Percentiles rank a stretch among this genome's conserved stretches.
Evolutionary conservation across 176 grass and related monocot species (phyloP).

Genomic region (Musa acuminata): DNA sequence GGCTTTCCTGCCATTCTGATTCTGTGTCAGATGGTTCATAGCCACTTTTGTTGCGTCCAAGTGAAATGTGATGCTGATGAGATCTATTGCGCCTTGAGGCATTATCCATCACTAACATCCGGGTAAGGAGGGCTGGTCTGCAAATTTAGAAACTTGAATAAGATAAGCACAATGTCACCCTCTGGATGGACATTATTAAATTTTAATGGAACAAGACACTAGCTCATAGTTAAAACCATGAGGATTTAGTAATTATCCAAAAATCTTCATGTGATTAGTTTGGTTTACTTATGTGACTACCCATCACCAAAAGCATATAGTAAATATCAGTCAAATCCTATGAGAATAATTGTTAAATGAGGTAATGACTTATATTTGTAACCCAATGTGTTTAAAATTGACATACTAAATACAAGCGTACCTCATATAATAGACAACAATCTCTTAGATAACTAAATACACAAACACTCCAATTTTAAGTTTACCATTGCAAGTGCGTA

Average conservation of each 20-base stretch:
- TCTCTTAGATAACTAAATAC: too few species aligned
- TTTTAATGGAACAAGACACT: background rate
- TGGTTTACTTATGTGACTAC: too few species aligned
- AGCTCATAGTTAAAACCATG: background rate
- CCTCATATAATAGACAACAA: too few species aligned
- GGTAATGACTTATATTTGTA: too few species aligned
- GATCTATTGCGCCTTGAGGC: conserved; percentile 10
- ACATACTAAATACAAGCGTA: too few species aligned
- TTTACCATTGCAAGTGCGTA: too few species aligned
- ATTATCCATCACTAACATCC: conserved; percentile 1
- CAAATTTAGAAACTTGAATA: background rate
- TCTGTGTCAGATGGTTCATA: conserved; percentile 77
- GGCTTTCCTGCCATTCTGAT: conserved; percentile 74
- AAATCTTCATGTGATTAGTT: background rate
- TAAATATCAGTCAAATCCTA: too few species aligned
- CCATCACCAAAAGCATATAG: too few species aligned
- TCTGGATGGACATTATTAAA: background rate
- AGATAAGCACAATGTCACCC: background rate
- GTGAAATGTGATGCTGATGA: background rate
- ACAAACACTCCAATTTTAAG: too few species aligned
- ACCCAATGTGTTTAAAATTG: too few species aligned
- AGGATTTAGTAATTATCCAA: background rate
- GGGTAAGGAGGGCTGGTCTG: background rate
- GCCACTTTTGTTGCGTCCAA: conserved; percentile 27
- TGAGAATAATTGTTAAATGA: too few species aligned